Percentiles rank a stretch among this genome's conserved stretches.
Conservation (phyloP, 805 yeast species). For the Metschnikowia henanensis region DNA sequence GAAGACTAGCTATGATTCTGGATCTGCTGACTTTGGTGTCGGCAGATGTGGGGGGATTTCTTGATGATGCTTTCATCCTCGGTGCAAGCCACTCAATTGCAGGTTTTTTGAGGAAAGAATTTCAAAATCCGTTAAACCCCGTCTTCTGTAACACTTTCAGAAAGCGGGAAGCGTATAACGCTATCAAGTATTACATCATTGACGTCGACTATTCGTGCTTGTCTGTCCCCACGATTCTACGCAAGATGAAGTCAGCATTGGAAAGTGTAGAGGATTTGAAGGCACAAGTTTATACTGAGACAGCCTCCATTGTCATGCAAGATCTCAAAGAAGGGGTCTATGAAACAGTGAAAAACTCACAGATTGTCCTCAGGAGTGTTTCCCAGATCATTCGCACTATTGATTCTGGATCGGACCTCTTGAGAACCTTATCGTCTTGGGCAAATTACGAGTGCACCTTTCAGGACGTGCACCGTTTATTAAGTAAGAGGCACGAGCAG, state of each 20-base stretch:
- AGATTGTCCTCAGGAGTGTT: neutral
- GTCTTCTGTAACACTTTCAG: conserved; percentile 2
- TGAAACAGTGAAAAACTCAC: neutral
- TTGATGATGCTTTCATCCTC: conserved; percentile 5
- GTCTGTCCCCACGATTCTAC: conserved; percentile 3
- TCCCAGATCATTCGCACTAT: neutral
- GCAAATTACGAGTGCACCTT: conserved; percentile 7
- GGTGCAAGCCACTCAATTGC: conserved; percentile 5
- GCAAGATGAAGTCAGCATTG: conserved; percentile 1
- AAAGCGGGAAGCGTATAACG: conserved; percentile 2
- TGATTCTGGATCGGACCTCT: conserved; percentile 5
- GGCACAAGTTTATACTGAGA: conserved; percentile 5
- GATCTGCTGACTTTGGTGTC: conserved; percentile 5
- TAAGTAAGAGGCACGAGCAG: conserved; percentile 3
- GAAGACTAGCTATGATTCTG: neutral
- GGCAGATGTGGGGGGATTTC: conserved; percentile 2
- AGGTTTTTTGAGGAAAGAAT: conserved; percentile 2
- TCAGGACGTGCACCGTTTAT: neutral
- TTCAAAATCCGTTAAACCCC: conserved; percentile 5
- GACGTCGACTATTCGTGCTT: conserved; percentile 7
- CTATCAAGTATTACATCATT: conserved; percentile 3
- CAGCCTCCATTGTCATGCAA: neutral
- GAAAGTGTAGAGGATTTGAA: conserved; percentile 6
- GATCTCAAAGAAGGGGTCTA: conserved; percentile 5
- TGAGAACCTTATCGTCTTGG: conserved; percentile 4